Base-by-base conservation (phyloP, 768 basidiomycete genomes). In the Heimioporus sp. region DNA sequence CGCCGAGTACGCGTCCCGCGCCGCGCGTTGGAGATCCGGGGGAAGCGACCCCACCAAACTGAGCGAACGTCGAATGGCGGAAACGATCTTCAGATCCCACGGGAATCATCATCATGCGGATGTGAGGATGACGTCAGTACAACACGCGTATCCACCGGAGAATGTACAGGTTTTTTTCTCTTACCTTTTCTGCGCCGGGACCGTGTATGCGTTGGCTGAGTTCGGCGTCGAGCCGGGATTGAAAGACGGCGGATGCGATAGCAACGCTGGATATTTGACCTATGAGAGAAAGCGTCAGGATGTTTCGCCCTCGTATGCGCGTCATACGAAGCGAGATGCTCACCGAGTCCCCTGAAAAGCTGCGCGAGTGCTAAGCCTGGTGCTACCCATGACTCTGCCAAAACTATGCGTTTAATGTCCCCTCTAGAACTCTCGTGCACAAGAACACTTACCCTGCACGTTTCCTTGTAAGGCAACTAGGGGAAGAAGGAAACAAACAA, bases 171-270 rank as follows among this genome's bases (percentile, higher is more conserved):
- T 9, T 9, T 20, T 49, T 30, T 13, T 9, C 9, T 20, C 49
- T 30, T 13, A 61, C 55, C 50, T 52, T 54, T 1, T 61, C 60
- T 0, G 50, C 49, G 7, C 28, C 24, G 8, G 60, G 52, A 10
- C 32, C 43, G 28, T 28, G 48, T 13, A 61, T 61, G 5, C 56
- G 52, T 17, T 5, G 39, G 42, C 12, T 39, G 9, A 58, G 37
- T 32, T 62, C 60, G 5, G 32, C 16, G 15, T 60, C 58, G 7
- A 60, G 52, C 8, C 32, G 49, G 16, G 46, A 56, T 31, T 58
- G 51, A 34, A 62, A 61, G 13, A 62, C 37, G 15, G 60, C 60
- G 16, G 50, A 62, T 1, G 52, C 43, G 21, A 58, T 46, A n/a
- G 55, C 60, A 12, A 61, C 38, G 9, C 55, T 42, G 5, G 44